Base-by-base conservation (phyloP, 257 asterid genomes). In the Leptodermis oblonga region DNA sequence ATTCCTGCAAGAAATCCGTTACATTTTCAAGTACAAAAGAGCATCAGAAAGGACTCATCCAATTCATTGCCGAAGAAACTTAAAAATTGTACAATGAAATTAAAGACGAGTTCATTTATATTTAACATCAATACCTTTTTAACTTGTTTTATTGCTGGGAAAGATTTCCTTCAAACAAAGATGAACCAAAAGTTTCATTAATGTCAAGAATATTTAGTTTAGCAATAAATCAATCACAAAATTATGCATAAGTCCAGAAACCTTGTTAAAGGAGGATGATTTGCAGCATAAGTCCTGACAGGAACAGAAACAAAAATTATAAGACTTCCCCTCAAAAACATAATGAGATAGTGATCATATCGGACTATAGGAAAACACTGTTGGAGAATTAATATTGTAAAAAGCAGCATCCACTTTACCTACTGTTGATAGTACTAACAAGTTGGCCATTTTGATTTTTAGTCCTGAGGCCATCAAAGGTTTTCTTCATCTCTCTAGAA, bases 81-180 rank as follows among this genome's bases (percentile, higher is more conserved):
- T 3, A 11, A 34, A 18, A 65, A 11, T 43, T 43, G 30, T 65
- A 70, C 79, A 70, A 36, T 56, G 43, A 26, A 78, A 79, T 33
- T 34, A 56, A 67, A 37, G 60, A 69, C 70, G 69, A 92, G 97
- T 92, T 90, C 85, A 68, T 78, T 56, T 43, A 30, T 55, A 70
- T 74, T 81, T 69, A 70, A 62, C 23, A 80, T 68, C 69, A 41
- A 72, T 61, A 68, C 76, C 76, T 67, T 74, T 79, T 80, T 79
- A 74, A 68, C 81, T 76, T 79, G 87, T 80, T 76, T 82, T 77
- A 78, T 65, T 58, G 67, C 79, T 10, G 98, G 96, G 55, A 90
- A 76, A 37, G 98, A 92, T 66, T 82, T 84, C 83, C 98, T 92
- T 76, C 74, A 78, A 73, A 76, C 65, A 71, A 71, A 68, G 74